A percentile compares a stretch with the other conserved stretches of the same genome.
Evolutionary conservation across 208 protist species (phyloP).

Genomic region (Trichomonas gallinae): DNA sequence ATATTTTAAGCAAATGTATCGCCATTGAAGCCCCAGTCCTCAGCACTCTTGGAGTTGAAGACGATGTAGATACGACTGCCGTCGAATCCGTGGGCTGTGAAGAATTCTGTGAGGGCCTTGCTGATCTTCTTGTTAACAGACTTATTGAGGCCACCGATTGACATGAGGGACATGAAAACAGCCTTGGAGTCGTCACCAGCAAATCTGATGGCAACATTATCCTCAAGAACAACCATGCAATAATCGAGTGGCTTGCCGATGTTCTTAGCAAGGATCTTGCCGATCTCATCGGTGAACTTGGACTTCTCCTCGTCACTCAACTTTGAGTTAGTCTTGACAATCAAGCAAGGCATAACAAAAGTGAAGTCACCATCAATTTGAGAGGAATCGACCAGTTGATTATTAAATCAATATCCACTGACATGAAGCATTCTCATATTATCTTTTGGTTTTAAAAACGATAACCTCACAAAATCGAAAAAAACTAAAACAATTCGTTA

Average conservation of each 20-base stretch:
- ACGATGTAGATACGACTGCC: background rate
- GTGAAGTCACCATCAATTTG: background rate
- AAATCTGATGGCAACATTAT: background rate
- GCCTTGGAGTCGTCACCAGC: background rate
- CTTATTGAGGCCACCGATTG: background rate
- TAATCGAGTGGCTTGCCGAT: background rate
- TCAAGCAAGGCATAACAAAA: background rate
- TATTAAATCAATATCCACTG: no score
- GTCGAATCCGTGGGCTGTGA: background rate
- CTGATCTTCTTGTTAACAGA: background rate
- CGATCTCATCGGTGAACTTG: background rate
- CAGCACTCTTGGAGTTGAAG: background rate
- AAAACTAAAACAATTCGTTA: no score
- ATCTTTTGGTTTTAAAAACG: no score
- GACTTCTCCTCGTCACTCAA: background rate
- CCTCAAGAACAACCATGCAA: background rate
- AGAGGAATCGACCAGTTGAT: background rate
- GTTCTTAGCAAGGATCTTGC: background rate
- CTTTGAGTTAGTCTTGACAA: background rate
- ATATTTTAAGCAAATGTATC: background rate
- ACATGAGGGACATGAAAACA: background rate
- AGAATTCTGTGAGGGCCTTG: background rate
- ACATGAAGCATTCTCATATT: no score
- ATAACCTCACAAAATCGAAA: no score
- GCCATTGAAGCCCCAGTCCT: constrained; percentile 5